Evolutionary conservation across 805 yeast species (phyloP).

Genomic region (Vanderwaltozyma polyspora): DNA sequence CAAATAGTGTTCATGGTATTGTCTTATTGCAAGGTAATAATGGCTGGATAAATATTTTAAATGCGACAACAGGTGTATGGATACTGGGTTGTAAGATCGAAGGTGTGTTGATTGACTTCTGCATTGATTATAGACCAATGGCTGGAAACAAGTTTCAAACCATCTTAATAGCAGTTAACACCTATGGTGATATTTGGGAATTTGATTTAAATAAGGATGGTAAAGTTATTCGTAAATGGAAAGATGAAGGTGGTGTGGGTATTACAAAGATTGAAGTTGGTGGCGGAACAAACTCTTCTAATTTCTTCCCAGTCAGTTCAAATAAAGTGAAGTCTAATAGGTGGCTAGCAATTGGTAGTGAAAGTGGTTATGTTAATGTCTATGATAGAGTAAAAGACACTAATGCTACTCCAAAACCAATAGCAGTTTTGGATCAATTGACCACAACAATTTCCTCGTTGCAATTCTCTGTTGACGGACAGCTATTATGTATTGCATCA

Average conservation of each 20-base stretch:
- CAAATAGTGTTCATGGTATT: constrained; percentile 40
- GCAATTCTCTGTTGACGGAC: constrained; percentile 78
- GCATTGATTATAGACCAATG: constrained; percentile 25
- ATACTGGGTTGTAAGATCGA: constrained; percentile 78
- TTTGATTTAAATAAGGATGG: constrained; percentile 43
- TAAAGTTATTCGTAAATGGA: constrained; percentile 58
- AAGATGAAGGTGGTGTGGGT: constrained; percentile 76
- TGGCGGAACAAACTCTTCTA: constrained; percentile 33
- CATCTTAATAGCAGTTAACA: constrained; percentile 48
- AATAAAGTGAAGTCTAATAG: constrained; percentile 33
- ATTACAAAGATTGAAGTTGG: constrained; percentile 69
- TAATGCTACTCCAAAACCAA: constrained; percentile 32
- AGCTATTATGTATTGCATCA: constrained; percentile 74
- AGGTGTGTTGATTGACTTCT: constrained; percentile 72
- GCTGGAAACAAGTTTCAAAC: constrained; percentile 20
- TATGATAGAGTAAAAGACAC: constrained; percentile 44
- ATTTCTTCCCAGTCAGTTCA: constrained; percentile 16
- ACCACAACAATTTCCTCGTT: constrained; percentile 70
- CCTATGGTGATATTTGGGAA: constrained; percentile 84
- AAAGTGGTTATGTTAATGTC: constrained; percentile 79
- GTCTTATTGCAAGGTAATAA: constrained; percentile 71
- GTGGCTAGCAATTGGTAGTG: constrained; percentile 83
- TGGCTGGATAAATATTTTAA: constrained; percentile 83
- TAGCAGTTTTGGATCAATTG: constrained; percentile 61
- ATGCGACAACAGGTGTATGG: constrained; percentile 77